A percentile compares a stretch with the other conserved stretches of the same genome.
Evolutionary conservation across 352 stramenopile species (phyloP).

Genomic region (Vaucheria bursata): DNA sequence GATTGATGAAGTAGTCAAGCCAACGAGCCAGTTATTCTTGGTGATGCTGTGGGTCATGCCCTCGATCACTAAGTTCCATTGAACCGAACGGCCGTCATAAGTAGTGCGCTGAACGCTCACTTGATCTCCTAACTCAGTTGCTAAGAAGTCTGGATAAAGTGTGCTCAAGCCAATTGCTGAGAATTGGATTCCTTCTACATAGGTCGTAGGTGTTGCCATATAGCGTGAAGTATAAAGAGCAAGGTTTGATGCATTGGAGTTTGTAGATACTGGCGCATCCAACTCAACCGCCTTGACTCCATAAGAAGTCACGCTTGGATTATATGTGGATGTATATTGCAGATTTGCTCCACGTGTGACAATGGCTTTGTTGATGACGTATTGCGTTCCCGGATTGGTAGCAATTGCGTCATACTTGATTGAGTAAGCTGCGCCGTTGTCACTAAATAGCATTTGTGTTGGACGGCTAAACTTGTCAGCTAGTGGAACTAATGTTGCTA

Average conservation of each 20-base stretch:
- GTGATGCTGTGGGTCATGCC: conserved; percentile 4
- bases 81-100: conserved; percentile 4
- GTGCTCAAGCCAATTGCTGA: conserved; percentile 5
- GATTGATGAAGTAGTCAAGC: conserved; percentile 7
- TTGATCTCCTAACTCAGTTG: conserved; percentile 7
- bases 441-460: conserved; percentile 8
- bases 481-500: conserved; percentile 8
- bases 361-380: conserved; percentile 7
- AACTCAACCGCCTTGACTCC: conserved; percentile 4
- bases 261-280: conserved; percentile 5
- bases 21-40: conserved; percentile 6
- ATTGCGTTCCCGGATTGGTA: conserved; percentile 5
- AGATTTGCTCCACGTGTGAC: conserved; percentile 5
- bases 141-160: conserved; percentile 8
- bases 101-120: conserved; percentile 4
- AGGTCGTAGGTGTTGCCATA: conserved; percentile 5
- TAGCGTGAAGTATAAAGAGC: conserved; percentile 7
- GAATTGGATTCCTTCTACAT: conserved; percentile 8
- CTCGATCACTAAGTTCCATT: conserved; percentile 7
- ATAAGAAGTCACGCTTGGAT: conserved; percentile 7
- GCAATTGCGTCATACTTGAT: conserved; percentile 7
- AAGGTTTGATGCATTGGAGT: conserved; percentile 7
- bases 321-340: conserved; percentile 8
- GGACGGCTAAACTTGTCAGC: conserved; percentile 4
- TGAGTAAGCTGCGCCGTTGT: conserved; percentile 4